Percentiles rank a stretch among this genome's conserved stretches.
Conservation (phyloP, 2,329 filamentous ascomycete species). For the Aspergillus pseudonomiae region DNA sequence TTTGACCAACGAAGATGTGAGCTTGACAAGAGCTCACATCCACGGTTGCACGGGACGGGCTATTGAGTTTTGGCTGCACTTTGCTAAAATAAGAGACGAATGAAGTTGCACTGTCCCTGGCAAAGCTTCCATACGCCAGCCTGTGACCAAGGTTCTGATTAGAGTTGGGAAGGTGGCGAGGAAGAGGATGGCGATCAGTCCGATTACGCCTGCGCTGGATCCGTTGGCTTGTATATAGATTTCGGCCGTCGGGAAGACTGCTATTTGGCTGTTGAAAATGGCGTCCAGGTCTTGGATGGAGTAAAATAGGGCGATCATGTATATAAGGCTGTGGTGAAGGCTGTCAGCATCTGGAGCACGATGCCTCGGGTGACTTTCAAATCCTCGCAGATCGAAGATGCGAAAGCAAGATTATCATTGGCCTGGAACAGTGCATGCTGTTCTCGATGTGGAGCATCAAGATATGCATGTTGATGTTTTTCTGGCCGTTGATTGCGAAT, state of each 20-base stretch:
- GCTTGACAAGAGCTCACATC: constrained; percentile 38
- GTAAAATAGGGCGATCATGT: constrained; percentile 50
- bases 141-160: constrained; percentile 59
- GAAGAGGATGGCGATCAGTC: constrained; percentile 57
- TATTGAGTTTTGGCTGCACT: constrained; percentile 51
- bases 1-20: too few species aligned
- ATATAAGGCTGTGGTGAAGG: constrained; percentile 49
- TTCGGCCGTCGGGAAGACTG: constrained; percentile 64
- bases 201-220: constrained; percentile 54
- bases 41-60: constrained; percentile 61
- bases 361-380: constrained; percentile 50
- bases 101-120: constrained; percentile 60
- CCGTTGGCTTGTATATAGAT: constrained; percentile 66
- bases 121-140: constrained; percentile 63
- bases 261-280: constrained; percentile 50
- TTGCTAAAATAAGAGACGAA: constrained; percentile 52
- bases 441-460: constrained; percentile 55
- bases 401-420: constrained; percentile 54
- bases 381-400: constrained; percentile 44
- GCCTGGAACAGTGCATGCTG: constrained; percentile 54
- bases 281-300: constrained; percentile 50
- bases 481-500: constrained; percentile 49
- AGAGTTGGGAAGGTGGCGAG: constrained; percentile 56
- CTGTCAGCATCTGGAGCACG: constrained; percentile 48
- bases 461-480: constrained; percentile 54